Conservation (phyloP, 2,329 filamentous ascomycete genomes). For the Pyrenochaeta sp. region DNA sequence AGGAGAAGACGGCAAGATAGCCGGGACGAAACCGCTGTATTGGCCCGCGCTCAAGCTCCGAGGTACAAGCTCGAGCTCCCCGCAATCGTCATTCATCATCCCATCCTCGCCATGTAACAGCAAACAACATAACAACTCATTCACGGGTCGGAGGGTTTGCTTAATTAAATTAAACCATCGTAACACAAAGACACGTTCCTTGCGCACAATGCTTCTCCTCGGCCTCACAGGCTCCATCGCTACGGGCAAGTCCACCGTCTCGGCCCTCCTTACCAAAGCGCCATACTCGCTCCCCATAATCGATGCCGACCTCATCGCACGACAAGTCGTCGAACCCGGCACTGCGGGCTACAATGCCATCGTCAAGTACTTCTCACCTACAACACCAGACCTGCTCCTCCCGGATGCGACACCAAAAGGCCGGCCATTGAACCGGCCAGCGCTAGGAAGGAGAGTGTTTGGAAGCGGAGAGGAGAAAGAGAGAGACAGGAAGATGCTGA, state of each 20-base stretch:
- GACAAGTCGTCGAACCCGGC: slow-evolving; percentile 92
- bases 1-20: too few species aligned
- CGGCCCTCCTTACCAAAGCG: slow-evolving; percentile 77
- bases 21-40: not conserved
- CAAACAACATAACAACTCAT: not conserved
- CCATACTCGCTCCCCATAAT: slow-evolving; percentile 90
- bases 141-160: not conserved
- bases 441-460: slow-evolving; percentile 86
- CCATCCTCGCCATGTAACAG: slow-evolving; percentile 1
- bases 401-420: slow-evolving; percentile 67
- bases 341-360: slow-evolving; percentile 85
- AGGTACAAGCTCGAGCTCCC: slow-evolving; percentile 22
- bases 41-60: slow-evolving; percentile 1
- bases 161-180: not conserved
- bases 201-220: slow-evolving; percentile 80
- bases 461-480: slow-evolving; percentile 75
- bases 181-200: not conserved
- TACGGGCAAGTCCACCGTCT: slow-evolving; percentile 97
- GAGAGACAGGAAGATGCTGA: slow-evolving; percentile 78
- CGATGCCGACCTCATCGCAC: slow-evolving; percentile 91
- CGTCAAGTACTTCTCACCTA: slow-evolving; percentile 79
- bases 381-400: slow-evolving; percentile 85
- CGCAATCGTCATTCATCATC: slow-evolving; percentile 10
- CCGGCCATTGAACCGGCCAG: slow-evolving; percentile 82
- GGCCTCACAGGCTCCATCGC: slow-evolving; percentile 97